Conservation (phyloP, 1,284 basidiomycete genomes). For the Rhodotorula mucilaginosa region DNA sequence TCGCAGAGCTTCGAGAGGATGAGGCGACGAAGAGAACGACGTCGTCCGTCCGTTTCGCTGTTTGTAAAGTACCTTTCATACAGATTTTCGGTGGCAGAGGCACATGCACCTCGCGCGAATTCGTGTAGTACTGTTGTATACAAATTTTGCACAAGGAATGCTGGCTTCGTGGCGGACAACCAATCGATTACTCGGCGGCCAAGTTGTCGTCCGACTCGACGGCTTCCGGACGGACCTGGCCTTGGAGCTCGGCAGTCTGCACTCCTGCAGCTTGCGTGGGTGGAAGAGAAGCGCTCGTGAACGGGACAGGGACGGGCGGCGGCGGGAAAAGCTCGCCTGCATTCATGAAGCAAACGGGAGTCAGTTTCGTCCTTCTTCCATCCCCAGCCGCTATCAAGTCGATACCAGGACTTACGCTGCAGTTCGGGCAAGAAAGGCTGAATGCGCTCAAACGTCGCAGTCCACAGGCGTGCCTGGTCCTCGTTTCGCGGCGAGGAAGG, state of each 20-base stretch:
- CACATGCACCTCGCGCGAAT: too few species aligned
- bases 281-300: background rate
- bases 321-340: slow-evolving; percentile 30
- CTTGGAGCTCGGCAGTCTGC: background rate
- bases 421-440: slow-evolving; percentile 87
- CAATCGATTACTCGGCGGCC: too few species aligned
- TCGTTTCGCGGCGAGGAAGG: slow-evolving; percentile 61
- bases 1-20: too few species aligned
- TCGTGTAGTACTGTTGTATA: too few species aligned
- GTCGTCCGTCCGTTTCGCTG: background rate
- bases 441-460: slow-evolving; percentile 74
- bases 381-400: too few species aligned
- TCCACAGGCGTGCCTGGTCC: slow-evolving; percentile 75
- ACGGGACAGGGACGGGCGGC: slow-evolving; percentile 22
- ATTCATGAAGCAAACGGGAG: background rate
- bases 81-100: too few species aligned
- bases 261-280: background rate
- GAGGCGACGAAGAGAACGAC: background rate
- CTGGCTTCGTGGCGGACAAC: too few species aligned
- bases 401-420: slow-evolving; percentile 56
- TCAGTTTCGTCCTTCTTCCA: background rate
- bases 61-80: too few species aligned
- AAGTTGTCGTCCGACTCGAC: too few species aligned
- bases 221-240: too few species aligned
- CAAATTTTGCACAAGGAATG: too few species aligned